Evolutionary conservation across 2,329 filamentous ascomycete species (phyloP), one percentile per base, ranked within the genome.

Genomic region (Neopestalotiopsis clavispora): DNA sequence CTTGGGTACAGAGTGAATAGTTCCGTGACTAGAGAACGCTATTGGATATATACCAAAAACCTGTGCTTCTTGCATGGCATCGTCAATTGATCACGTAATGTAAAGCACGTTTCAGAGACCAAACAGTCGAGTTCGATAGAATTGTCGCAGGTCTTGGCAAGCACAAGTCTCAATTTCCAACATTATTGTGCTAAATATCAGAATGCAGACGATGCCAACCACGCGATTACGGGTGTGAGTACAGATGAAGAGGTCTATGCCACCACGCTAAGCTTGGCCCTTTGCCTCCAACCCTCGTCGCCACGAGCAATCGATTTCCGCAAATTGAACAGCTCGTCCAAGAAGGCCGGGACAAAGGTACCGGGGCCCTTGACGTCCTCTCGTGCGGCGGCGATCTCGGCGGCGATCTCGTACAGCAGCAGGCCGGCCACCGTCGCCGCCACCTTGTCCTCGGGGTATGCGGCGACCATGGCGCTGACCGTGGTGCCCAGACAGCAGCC

Each of bases 401-500:
- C 93, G 1, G 90, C 89, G 28, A 89, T 82, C 78, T 96, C 94
- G 77, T 92, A 98, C 78, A 94, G 87, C 72, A 96, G 78, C 20
- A 97, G 81, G 0, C 86, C 95, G 0, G 94, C 90, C 1, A 97
- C 78, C 0, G 90, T 89, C 4, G 94, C 94, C 1, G 89, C 80
- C n/a, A 98, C 83, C 76, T 89, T 90, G 76, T 95, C 91, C 1
- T 84, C 81, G 1, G 82, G 74, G 67, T 87, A 84, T 6, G 90
- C 88, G 0, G 93, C 91, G 59, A 95, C 78, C 78, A 92, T 91
- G 65, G 93, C 91, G 23, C 93, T 94, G 63, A 97, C 85, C 1
- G 91, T 89, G 0, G 94, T 96, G 1, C 95, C 95, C 6, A 98
- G 85, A 4, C 93, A 92, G 79, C 95, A 98, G 0, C 95, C 95